Evolutionary conservation across 1,284 basidiomycete species (phyloP).

Genomic region (Termitomyces sp.): DNA sequence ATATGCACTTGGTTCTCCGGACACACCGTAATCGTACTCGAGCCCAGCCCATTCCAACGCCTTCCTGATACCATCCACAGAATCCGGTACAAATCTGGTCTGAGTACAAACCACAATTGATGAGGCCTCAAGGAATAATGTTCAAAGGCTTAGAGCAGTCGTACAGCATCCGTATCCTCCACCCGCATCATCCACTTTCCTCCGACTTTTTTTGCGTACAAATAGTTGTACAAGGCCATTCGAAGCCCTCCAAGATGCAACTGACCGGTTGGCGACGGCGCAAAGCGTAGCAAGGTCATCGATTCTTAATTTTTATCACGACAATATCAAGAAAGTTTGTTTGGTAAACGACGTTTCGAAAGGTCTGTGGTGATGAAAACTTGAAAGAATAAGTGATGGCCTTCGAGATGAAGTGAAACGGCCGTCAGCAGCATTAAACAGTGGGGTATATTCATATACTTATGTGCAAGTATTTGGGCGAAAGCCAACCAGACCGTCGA

Average conservation of each 20-base stretch:
- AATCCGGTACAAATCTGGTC: conserved; percentile 78
- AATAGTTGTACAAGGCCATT: conserved; percentile 91
- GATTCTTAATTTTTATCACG: not conserved
- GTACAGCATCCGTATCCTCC: conserved; percentile 90
- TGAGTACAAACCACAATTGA: conserved; percentile 26
- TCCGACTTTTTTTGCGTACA: conserved; percentile 75
- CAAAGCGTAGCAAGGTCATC: conserved; percentile 81
- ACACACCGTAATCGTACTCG: conserved; percentile 83
- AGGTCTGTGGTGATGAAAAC: not conserved
- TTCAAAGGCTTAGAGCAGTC: conserved; percentile 21
- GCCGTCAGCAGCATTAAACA: not conserved
- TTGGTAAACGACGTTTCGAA: not conserved
- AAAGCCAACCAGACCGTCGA: not conserved
- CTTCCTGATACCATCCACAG: conserved; percentile 75
- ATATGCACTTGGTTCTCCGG: not conserved
- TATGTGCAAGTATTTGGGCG: not conserved
- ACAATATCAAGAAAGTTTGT: not conserved
- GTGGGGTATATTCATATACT: not conserved
- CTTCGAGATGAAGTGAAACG: no score
- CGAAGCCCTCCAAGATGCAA: conserved; percentile 95
- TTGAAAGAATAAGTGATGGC: no score
- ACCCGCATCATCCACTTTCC: conserved; percentile 91
- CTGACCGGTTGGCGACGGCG: conserved; percentile 93
- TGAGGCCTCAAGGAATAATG: not conserved
- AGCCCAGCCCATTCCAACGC: conserved; percentile 91